These are phyloP conservation scores for Cupressus sempervirens DNA, from an alignment of 75 land plant genomes.

Conservation along the genomic window DNA sequence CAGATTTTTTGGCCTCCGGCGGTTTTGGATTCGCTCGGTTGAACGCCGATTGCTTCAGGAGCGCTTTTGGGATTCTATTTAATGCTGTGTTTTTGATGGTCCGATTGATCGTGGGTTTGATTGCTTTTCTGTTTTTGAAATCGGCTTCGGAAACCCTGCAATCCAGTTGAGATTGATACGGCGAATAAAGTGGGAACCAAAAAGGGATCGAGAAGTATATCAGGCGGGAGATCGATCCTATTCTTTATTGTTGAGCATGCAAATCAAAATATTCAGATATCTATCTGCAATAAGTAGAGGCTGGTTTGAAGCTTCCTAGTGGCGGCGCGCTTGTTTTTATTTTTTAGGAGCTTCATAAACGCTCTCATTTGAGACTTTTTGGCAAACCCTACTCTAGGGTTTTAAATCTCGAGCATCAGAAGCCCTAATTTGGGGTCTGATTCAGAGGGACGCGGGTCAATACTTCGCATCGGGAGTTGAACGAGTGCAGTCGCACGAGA, in stretches of 20 bases:
- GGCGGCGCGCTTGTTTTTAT: not conserved
- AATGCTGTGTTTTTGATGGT: not conserved
- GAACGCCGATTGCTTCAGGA: not conserved
- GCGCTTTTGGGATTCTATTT: not conserved
- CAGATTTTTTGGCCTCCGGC: not conserved
- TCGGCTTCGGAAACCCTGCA: not conserved
- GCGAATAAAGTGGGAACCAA: not conserved
- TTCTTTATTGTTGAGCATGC: not conserved
- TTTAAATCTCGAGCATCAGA: not conserved
- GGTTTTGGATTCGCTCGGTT: not conserved
- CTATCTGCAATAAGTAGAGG: not conserved
- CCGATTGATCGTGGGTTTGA: not conserved
- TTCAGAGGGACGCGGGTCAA: not conserved
- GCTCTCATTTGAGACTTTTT: not conserved
- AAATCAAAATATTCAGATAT: not conserved
- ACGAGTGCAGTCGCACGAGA: not conserved
- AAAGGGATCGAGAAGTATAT: not conserved
- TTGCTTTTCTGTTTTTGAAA: not conserved
- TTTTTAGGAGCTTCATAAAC: not conserved
- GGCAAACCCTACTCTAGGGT: not conserved
- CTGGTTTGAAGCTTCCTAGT: not conserved
- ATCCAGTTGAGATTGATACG: not conserved
- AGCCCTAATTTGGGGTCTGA: not conserved
- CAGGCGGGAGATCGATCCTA: not conserved
- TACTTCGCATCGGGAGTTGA: not conserved